Evolutionary conservation across 805 yeast species (phyloP).

Genomic region (Saccharomycopsis amapae): DNA sequence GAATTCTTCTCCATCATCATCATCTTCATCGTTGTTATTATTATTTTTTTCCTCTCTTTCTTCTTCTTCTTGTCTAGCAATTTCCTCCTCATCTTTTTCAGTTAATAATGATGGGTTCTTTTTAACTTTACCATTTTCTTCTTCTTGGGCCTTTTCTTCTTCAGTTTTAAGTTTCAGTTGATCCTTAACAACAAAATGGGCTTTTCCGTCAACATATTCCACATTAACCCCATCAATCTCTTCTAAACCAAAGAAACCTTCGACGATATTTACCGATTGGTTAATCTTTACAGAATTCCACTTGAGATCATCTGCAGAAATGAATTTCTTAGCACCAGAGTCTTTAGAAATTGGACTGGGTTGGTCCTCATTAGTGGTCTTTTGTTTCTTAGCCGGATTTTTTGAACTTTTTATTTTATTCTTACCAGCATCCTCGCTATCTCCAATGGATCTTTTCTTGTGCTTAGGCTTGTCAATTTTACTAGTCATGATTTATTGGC

Average conservation of each 20-base stretch:
- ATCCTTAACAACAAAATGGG: constrained; percentile 46
- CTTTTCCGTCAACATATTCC: constrained; percentile 59
- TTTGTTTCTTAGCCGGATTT: neutral
- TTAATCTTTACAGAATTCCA: constrained; percentile 86
- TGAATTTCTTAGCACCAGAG: constrained; percentile 28
- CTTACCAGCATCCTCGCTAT: no score
- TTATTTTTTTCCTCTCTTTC: constrained; percentile 22
- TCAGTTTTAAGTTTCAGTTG: constrained; percentile 24
- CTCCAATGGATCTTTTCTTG: no score
- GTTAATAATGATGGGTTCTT: constrained; percentile 17
- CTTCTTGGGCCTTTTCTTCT: constrained; percentile 21
- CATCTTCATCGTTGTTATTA: constrained; percentile 24
- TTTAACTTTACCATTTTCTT: constrained; percentile 15
- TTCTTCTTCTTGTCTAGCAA: constrained; percentile 23
- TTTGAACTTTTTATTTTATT: neutral
- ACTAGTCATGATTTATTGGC: no score
- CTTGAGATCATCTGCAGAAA: constrained; percentile 43
- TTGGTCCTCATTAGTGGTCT: neutral
- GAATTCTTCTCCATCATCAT: constrained; percentile 25
- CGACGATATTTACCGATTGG: constrained; percentile 77
- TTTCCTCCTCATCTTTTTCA: constrained; percentile 23
- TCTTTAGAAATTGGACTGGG: neutral
- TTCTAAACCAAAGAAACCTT: constrained; percentile 88
- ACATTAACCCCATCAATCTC: constrained; percentile 92
- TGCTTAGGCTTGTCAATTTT: no score